These are phyloP conservation scores for Ustilago esculenta DNA, from an alignment of 1,284 basidiomycete genomes.

Conservation along the genomic window DNA sequence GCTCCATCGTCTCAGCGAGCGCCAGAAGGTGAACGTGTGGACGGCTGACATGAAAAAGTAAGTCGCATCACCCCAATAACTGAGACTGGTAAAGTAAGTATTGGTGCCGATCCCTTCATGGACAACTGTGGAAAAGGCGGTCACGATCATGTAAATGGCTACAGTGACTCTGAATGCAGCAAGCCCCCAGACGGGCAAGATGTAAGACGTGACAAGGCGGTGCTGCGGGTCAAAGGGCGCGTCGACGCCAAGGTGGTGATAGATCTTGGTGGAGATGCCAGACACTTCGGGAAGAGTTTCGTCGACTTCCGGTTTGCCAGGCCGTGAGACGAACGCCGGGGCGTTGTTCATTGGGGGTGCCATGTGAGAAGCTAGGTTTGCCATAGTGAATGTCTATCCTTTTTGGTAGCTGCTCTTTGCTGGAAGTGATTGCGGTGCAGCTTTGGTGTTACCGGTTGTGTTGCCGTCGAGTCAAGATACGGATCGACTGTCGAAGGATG, in stretches of 20 bases:
- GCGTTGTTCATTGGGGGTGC: constrained; percentile 15
- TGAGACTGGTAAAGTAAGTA: constrained; percentile 34
- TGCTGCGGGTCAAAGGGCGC: constrained; percentile 72
- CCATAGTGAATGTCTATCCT: constrained; percentile 29
- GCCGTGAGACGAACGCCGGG: constrained; percentile 4
- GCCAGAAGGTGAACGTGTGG: constrained; percentile 36
- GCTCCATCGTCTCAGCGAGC: constrained; percentile 22
- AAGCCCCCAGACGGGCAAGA: constrained; percentile 71
- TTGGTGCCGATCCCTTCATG: constrained; percentile 56
- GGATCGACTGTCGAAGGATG: too few relatives aligned
- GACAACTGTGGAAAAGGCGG: constrained; percentile 68
- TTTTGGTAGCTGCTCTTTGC: too few relatives aligned
- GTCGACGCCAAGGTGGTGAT: constrained; percentile 61
- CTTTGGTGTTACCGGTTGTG: too few relatives aligned
- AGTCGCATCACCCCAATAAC: constrained; percentile 37
- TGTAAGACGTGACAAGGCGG: constrained; percentile 73
- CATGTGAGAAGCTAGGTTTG: constrained; percentile 25
- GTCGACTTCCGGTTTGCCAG: background rate
- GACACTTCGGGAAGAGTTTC: constrained; percentile 12
- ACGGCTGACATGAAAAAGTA: constrained; percentile 43
- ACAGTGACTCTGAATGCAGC: constrained; percentile 71
- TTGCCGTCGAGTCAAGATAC: too few relatives aligned
- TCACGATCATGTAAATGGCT: constrained; percentile 72
- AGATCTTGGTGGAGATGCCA: constrained; percentile 38
- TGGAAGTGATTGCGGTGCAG: too few relatives aligned